Conservation (phyloP, 228 moss, liverwort and hornwort genomes). For the Sphagnum magellanicum region DNA sequence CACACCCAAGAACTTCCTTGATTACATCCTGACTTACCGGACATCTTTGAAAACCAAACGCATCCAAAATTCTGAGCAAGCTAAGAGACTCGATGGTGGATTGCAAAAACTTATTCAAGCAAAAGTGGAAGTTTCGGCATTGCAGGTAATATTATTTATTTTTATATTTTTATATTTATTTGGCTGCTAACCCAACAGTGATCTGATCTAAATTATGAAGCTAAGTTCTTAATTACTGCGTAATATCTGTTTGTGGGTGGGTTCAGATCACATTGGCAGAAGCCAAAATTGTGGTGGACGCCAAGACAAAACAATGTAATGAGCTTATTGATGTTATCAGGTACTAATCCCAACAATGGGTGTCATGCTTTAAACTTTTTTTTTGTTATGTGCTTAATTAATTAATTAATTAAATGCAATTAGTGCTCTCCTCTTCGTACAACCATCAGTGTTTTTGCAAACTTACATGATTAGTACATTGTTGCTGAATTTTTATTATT, state of each 20-base stretch:
- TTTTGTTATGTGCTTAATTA: background rate
- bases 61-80: conserved; percentile 47
- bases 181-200: background rate
- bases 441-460: too few relatives aligned
- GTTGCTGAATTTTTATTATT: background rate
- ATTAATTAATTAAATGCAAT: background rate
- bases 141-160: conserved; percentile 42
- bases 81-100: conserved; percentile 68
- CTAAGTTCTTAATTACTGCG: background rate
- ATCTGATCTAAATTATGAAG: background rate
- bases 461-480: too few relatives aligned
- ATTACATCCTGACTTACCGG: conserved; percentile 63
- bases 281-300: conserved; percentile 83
- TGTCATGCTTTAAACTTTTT: too few relatives aligned
- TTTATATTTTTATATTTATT: background rate
- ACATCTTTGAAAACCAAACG: conserved; percentile 40
- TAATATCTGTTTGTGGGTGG: background rate
- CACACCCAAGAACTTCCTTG: conserved; percentile 80
- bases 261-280: conserved; percentile 59
- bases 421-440: background rate
- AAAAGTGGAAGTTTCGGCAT: conserved; percentile 49
- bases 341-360: conserved; percentile 6
- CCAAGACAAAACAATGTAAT: conserved; percentile 74
- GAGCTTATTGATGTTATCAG: conserved; percentile 60
- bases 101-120: conserved; percentile 89